A percentile compares a stretch with the other conserved stretches of the same genome.
Conservation (phyloP, 2,329 filamentous ascomycete genomes). For the Pseudogymnoascus sp. region DNA sequence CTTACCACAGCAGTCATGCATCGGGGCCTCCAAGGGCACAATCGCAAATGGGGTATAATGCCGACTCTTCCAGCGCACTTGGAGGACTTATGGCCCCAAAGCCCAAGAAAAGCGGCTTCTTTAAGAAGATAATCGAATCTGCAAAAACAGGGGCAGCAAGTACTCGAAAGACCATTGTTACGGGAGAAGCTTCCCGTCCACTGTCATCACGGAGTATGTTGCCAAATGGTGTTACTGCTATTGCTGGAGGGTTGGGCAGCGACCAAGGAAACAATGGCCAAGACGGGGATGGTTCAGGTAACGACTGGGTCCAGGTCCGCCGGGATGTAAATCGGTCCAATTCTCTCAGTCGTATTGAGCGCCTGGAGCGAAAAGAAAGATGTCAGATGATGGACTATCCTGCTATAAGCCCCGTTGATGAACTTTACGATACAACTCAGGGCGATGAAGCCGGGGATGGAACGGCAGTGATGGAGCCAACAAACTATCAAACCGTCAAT, state of each 20-base stretch:
- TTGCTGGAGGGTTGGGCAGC: constrained; percentile 39
- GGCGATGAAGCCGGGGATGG: constrained; percentile 87
- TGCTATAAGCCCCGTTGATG: constrained; percentile 80
- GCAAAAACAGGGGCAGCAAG: constrained; percentile 91
- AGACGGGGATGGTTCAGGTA: constrained; percentile 37
- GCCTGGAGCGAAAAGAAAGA: constrained; percentile 72
- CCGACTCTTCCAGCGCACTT: constrained; percentile 60
- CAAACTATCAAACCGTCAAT: constrained; percentile 72
- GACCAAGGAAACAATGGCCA: constrained; percentile 42
- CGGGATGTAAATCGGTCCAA: constrained; percentile 94
- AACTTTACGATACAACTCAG: constrained; percentile 73
- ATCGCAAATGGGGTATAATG: constrained; percentile 56
- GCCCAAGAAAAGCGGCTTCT: constrained; percentile 77
- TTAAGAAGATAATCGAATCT: constrained; percentile 90
- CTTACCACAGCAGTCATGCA: constrained; percentile 80
- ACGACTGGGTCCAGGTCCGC: constrained; percentile 96
- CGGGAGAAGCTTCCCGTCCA: constrained; percentile 39
- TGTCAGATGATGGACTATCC: constrained; percentile 93
- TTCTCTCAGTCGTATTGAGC: constrained; percentile 81
- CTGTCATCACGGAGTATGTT: constrained; percentile 23
- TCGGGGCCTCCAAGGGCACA: constrained; percentile 44
- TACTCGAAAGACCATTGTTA: constrained; percentile 59
- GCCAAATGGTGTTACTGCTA: constrained; percentile 34
- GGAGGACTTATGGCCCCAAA: constrained; percentile 73
- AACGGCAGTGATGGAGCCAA: constrained; percentile 69